phyloP scores from a whole-genome alignment of 495 filamentous ascomycete species.

The Daldinia bambusicola region DNA sequence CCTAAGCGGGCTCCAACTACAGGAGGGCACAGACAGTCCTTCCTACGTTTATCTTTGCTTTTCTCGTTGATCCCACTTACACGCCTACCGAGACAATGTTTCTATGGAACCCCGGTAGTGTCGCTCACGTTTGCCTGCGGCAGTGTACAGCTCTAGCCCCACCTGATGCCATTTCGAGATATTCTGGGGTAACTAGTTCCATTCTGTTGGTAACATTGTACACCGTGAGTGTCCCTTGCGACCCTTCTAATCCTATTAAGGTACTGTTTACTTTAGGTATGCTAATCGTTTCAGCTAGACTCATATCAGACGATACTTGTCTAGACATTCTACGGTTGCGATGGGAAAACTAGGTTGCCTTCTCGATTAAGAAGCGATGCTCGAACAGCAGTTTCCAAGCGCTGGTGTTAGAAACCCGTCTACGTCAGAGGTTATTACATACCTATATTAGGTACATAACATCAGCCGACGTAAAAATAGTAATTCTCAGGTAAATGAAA shows the following conservation, averaged over 20 bases:
- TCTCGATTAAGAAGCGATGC: not conserved
- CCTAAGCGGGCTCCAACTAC: not conserved
- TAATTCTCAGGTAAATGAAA: slow-evolving; percentile 1
- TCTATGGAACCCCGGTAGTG: slow-evolving; percentile 1
- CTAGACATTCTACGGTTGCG: not conserved
- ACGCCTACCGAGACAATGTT: slow-evolving; percentile 4
- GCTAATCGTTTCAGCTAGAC: not conserved
- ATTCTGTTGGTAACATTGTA: slow-evolving; percentile 25
- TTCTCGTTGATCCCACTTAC: slow-evolving; percentile 4
- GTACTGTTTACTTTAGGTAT: not conserved
- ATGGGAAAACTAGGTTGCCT: not conserved
- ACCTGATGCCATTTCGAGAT: slow-evolving; percentile 21
- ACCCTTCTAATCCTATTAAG: slow-evolving; percentile 8
- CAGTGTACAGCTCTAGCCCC: slow-evolving; percentile 31
- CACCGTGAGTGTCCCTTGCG: slow-evolving; percentile 16
- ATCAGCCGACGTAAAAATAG: not conserved
- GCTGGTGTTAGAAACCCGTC: not conserved
- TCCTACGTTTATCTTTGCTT: not conserved
- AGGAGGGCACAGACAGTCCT: not conserved
- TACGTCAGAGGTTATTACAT: not conserved
- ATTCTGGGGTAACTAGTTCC: slow-evolving; percentile 23
- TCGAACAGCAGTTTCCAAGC: not conserved
- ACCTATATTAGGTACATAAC: too few species aligned
- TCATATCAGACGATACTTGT: not conserved
- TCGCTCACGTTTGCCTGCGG: slow-evolving; percentile 17